These are phyloP conservation scores for Sugiyamaella valdiviana DNA, from an alignment of 805 yeast genomes.

Conservation along the genomic window DNA sequence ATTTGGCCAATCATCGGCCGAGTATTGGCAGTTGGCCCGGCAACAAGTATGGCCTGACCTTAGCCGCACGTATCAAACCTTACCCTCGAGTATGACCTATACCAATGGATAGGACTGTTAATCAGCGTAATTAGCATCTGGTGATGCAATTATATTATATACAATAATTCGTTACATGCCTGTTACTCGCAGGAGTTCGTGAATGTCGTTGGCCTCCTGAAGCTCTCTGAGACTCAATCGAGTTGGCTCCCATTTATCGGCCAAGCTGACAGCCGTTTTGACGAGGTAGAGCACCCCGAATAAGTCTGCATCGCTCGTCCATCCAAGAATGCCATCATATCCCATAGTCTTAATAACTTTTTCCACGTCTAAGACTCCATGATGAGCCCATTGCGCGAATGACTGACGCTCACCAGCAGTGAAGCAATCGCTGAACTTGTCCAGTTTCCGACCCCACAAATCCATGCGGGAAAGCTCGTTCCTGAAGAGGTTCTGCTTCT, in stretches of 20 bases:
- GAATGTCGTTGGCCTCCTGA: not conserved
- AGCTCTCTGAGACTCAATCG: not conserved
- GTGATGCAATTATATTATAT: no score
- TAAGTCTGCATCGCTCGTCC: not conserved
- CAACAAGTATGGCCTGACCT: not conserved
- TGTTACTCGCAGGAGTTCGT: not conserved
- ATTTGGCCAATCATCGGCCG: not conserved
- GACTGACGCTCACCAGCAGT: not conserved
- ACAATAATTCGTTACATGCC: no score
- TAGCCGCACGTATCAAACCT: no score
- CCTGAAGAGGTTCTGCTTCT: slow-evolving; percentile 60
- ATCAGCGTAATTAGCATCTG: no score
- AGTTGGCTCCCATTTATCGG: not conserved
- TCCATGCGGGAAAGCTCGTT: slow-evolving; percentile 37
- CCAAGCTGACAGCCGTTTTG: not conserved
- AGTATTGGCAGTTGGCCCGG: not conserved
- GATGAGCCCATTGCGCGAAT: not conserved
- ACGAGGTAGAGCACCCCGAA: not conserved
- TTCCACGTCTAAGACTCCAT: not conserved
- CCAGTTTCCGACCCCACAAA: not conserved
- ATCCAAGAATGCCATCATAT: not conserved
- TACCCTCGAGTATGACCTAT: no score
- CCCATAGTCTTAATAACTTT: not conserved
- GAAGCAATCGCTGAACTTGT: not conserved
- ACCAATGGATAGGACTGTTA: no score